A percentile compares a stretch with the other conserved stretches of the same genome.
Conservation (phyloP, 106 monocot species). For the Posidonia australis region DNA sequence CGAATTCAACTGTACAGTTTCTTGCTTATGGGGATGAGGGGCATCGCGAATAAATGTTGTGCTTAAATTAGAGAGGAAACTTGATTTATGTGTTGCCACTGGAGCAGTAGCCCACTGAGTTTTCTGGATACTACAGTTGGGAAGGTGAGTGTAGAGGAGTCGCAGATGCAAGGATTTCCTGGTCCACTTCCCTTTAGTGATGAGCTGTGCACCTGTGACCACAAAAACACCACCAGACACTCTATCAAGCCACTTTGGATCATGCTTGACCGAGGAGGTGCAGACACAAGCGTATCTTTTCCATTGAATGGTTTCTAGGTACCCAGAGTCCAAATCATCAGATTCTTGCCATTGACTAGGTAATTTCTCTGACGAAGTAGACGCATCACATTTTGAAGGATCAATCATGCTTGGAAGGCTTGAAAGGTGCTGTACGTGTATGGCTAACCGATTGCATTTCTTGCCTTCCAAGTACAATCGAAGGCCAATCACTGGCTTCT, state of each 20-base stretch:
- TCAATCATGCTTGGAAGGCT: slow-evolving; percentile 65
- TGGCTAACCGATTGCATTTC: slow-evolving; percentile 73
- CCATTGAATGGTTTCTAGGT: slow-evolving; percentile 72
- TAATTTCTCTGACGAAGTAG: slow-evolving; percentile 10
- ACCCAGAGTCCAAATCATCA: slow-evolving; percentile 43
- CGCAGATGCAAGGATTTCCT: slow-evolving; percentile 63
- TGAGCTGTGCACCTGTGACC: slow-evolving; percentile 76
- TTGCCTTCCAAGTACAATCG: slow-evolving; percentile 78
- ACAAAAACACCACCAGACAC: slow-evolving; percentile 61
- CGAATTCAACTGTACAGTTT: slow-evolving; percentile 51
- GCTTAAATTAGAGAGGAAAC: slow-evolving; percentile 62
- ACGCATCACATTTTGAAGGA: background rate
- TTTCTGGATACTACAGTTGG: slow-evolving; percentile 50
- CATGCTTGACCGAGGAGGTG: slow-evolving; percentile 48
- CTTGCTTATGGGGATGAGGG: slow-evolving; percentile 20
- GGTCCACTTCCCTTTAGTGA: slow-evolving; percentile 63
- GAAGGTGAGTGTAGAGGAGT: slow-evolving; percentile 62
- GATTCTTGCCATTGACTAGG: slow-evolving; percentile 54
- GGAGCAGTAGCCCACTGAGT: slow-evolving; percentile 48
- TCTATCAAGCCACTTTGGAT: slow-evolving; percentile 60
- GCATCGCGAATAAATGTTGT: slow-evolving; percentile 50
- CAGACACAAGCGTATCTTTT: slow-evolving; percentile 56
- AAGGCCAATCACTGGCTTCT: slow-evolving; percentile 64
- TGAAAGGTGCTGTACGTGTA: slow-evolving; percentile 86
- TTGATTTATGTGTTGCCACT: slow-evolving; percentile 38